Base-by-base conservation (phyloP, 371 early-diverging fungal species). In the Capniomyces stellatus region DNA sequence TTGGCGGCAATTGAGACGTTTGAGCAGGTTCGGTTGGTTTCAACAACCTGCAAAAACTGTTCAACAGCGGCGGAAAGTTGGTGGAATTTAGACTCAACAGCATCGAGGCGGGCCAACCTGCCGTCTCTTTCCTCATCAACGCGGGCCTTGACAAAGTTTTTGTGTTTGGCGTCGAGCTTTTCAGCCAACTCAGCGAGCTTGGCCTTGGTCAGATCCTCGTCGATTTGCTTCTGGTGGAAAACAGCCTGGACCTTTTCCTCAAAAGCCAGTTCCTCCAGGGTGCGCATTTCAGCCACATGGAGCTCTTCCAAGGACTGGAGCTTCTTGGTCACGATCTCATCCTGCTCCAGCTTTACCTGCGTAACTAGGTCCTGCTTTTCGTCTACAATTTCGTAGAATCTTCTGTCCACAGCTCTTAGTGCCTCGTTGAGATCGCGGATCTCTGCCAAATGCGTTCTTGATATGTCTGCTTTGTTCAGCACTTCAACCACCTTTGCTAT, bases 111-210 rank as follows among this genome's bases (percentile, higher is more conserved):
- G 2, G 92, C 86, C 52, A 96, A 70, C 27, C 93, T 83, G 22
- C 92, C 90, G 35, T 81, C 82, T 42, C 93, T 83, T 70, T 95
- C 96, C 29, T 72, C 66, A 56, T 95, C 96, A 1, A 95, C 87
- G 35, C 81, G 74, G 19, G 74, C 70, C 54, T 79, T 77, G 57
- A 89, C 80, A 62, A 87, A 76, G 12, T 77, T 72, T 23, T 67
- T 60, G 67, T 74, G 80, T 29, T 64, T 59, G 52, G 63, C 60
- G 54, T 76, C 69, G 29, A 81, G 63, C 25, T 67, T 60, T 42
- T 62, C 64, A 25, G 64, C 61, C 57, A 77, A 71, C 21, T 56
- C 39, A 12, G 51, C 35, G 23, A 71, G 58, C 54, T 70, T 58
- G 2, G 12, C n/a, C 18, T n/a, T 2, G 55, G 54, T 25, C 63